Evolutionary conservation across 805 yeast genomes (phyloP).

Genomic region (Candida maris): DNA sequence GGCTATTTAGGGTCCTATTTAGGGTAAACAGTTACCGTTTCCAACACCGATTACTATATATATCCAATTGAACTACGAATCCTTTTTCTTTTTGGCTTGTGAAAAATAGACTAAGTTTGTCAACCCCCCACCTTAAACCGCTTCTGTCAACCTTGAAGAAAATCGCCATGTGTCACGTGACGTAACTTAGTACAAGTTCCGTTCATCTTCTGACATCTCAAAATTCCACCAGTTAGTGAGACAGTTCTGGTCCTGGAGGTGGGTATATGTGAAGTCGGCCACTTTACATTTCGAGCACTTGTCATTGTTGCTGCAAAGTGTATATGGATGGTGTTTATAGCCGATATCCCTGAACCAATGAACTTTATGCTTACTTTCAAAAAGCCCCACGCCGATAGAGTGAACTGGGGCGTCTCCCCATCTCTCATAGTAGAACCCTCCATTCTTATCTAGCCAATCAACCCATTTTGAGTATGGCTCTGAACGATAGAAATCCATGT

Average conservation of each 20-base stretch:
- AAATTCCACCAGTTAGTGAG: conserved; percentile 63
- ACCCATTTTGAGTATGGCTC: conserved; percentile 67
- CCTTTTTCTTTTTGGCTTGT: no score
- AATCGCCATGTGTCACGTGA: not conserved
- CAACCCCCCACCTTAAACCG: no score
- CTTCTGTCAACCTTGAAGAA: no score
- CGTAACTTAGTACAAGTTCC: conserved; percentile 19
- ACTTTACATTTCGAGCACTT: conserved; percentile 47
- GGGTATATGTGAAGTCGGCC: conserved; percentile 54
- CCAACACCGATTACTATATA: no score
- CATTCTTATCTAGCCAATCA: conserved; percentile 57
- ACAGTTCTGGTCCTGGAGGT: conserved; percentile 68
- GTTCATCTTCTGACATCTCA: conserved; percentile 32
- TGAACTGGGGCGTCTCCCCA: conserved; percentile 97
- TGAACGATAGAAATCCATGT: conserved; percentile 73
- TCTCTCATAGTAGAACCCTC: conserved; percentile 85
- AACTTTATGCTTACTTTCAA: conserved; percentile 62
- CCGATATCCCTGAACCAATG: conserved; percentile 92
- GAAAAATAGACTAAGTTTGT: no score
- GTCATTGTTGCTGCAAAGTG: conserved; percentile 58
- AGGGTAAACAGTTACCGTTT: no score
- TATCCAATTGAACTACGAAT: no score
- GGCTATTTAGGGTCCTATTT: no score
- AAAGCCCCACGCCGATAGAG: conserved; percentile 66
- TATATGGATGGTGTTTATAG: conserved; percentile 69